Evolutionary conservation across 164 flowering plant genomes (phyloP), one percentile per base, ranked within the genome.

Genomic region (Stephania cephalantha): DNA sequence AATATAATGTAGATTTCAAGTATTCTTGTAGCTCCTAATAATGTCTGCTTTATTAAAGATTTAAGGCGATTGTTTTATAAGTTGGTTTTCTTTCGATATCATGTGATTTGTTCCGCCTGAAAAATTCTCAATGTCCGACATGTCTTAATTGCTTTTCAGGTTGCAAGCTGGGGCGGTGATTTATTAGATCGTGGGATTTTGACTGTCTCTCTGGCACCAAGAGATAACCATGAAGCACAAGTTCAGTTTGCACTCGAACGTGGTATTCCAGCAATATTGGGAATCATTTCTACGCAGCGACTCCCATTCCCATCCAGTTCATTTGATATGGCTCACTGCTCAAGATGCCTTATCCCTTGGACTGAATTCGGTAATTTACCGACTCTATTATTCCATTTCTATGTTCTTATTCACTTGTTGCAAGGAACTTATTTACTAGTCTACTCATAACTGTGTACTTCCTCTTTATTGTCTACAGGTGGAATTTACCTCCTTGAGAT

Each of bases 101-200:
- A 48, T 48, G 9, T 9, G 53, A 48, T 48, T 50, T 50, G 55
- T 7, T 50, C 15, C 15, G 9, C 55, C 15, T 50, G 12, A 50
- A 50, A 50, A 50, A 58, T 55, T 67, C 50, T 20, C 31, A 76
- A 20, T 71, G 15, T 42, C 12, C 0, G 46, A 29, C 18, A 1
- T 18, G 18, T 61, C 58, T 77, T 22, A 68, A 35, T 66, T 17
- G 53, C n/a, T 31, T 25, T 76, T 7, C 72, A 95, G 99, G 99
- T 95, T 85, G 99, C 99, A 15, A 95, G 99, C 79, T 95, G 99
- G 99, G 99, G 99, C 74, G 99, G 99, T 68, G 99, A 95, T 86
- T 75, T 95, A 79, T 77, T 95, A 67, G 97, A 94, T 80, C 95
- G 97, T 22, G 93, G 94, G 9, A 89, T 95, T 77, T 77, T 94